phyloP scores from a whole-genome alignment of 192 early-diverging fungal genomes.

The Podila horticola region DNA sequence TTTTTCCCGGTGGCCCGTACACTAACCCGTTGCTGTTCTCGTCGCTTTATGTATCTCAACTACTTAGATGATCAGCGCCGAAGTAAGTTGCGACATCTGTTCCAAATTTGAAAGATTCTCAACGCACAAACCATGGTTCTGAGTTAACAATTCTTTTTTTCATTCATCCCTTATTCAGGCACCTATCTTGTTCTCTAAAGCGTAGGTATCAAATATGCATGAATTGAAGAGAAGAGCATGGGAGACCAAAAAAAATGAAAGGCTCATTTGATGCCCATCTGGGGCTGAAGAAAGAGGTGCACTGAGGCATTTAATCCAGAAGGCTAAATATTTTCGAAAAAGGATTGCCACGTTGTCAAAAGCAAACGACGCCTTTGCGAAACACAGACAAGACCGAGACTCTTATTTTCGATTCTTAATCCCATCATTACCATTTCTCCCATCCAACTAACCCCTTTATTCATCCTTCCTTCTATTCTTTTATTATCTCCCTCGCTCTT shows the following conservation, averaged over 20 bases:
- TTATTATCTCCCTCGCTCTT: neutral
- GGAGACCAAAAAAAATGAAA: too few relatives aligned
- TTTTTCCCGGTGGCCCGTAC: too few relatives aligned
- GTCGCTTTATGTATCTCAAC: neutral
- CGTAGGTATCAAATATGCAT: slow-evolving; percentile 3
- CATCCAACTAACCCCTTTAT: too few relatives aligned
- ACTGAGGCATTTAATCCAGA: neutral
- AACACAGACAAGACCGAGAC: neutral
- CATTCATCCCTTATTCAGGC: slow-evolving; percentile 59
- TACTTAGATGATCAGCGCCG: slow-evolving; percentile 63
- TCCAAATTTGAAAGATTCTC: neutral
- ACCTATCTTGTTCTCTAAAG: slow-evolving; percentile 94
- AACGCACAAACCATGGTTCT: neutral
- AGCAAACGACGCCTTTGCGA: neutral
- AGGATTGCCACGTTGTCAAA: neutral
- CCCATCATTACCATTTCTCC: too few relatives aligned
- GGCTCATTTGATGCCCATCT: neutral
- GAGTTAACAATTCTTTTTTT: slow-evolving; percentile 11
- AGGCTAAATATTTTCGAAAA: neutral
- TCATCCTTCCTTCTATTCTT: slow-evolving; percentile 1
- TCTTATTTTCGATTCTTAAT: neutral
- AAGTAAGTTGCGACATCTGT: slow-evolving; percentile 25
- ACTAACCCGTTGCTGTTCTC: neutral
- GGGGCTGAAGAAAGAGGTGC: too few relatives aligned
- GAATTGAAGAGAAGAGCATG: too few relatives aligned